Evolutionary conservation across 2,329 filamentous ascomycete genomes (phyloP).

Genomic region (Alternaria brassicicola): DNA sequence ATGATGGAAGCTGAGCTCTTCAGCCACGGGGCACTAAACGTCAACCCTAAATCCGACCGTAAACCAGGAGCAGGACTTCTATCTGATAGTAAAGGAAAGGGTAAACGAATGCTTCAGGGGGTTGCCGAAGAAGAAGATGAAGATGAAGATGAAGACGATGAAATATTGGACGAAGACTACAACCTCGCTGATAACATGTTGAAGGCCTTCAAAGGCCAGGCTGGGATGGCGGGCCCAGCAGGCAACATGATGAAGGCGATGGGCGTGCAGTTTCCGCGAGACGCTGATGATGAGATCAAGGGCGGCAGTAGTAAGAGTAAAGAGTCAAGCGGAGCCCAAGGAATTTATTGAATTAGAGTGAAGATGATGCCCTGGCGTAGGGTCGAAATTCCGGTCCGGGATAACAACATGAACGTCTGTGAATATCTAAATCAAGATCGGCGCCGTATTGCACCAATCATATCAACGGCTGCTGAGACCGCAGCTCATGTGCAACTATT

Average conservation of each 20-base stretch:
- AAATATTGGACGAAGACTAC: conserved; percentile 75
- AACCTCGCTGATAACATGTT: conserved; percentile 89
- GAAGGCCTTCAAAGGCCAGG: conserved; percentile 91
- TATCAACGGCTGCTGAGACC: background rate
- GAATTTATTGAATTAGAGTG: background rate
- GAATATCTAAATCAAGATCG: too few relatives aligned
- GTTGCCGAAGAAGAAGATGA: conserved; percentile 47
- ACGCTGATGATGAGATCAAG: conserved; percentile 65
- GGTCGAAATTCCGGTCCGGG: background rate
- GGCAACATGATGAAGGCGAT: conserved; percentile 87
- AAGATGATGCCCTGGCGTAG: background rate
- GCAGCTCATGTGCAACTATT: background rate
- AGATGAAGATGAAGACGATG: conserved; percentile 55
- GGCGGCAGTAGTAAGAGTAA: conserved; percentile 1
- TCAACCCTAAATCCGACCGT: conserved; percentile 34
- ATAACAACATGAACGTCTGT: background rate
- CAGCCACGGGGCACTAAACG: conserved; percentile 67
- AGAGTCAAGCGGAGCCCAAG: background rate
- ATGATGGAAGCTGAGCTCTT: conserved; percentile 77
- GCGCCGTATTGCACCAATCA: background rate
- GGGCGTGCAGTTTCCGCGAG: conserved; percentile 80
- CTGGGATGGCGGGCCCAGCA: conserved; percentile 81
- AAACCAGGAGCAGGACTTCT: conserved; percentile 14
- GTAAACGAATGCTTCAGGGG: conserved; percentile 18
- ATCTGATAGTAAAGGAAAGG: conserved; percentile 11